Percentiles rank a stretch among this genome's conserved stretches.
Conservation (phyloP, 202 grass and related monocot genomes). For the Sporobolus alterniflorus region DNA sequence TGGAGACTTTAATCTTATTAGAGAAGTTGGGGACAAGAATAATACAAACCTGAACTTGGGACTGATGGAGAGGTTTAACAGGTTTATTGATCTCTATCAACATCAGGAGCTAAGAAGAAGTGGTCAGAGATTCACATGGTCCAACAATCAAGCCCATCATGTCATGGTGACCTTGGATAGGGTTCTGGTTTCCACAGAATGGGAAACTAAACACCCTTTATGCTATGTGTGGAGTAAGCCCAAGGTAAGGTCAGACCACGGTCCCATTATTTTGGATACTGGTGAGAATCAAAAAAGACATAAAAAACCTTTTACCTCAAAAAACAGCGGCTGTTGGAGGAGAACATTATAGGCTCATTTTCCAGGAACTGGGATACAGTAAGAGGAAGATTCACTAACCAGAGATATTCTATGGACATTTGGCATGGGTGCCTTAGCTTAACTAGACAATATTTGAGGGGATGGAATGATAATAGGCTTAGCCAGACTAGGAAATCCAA, state of each 20-base stretch:
- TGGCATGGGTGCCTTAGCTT: background rate
- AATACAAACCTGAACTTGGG: background rate
- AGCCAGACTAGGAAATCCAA: background rate
- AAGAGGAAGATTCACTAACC: background rate
- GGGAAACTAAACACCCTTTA: background rate
- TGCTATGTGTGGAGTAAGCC: background rate
- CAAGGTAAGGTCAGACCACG: background rate
- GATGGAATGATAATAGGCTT: background rate
- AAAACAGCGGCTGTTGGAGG: background rate
- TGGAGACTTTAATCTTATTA: too few relatives aligned
- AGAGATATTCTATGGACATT: background rate
- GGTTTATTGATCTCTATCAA: background rate
- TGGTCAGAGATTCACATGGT: background rate
- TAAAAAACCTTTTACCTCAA: background rate
- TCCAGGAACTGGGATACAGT: background rate
- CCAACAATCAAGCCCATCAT: background rate
- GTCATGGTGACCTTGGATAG: background rate
- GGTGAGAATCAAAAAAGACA: background rate
- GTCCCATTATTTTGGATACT: background rate
- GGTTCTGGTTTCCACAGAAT: background rate
- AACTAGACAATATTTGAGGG: background rate
- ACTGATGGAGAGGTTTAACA: background rate
- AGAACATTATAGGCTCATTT: background rate
- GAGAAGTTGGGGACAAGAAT: background rate
- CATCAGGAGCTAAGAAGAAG: background rate